Evolutionary conservation across 1,139 yeast species (phyloP), one percentile per base, ranked within the genome.

Genomic region (Yamadazyma atmosphaerica): DNA sequence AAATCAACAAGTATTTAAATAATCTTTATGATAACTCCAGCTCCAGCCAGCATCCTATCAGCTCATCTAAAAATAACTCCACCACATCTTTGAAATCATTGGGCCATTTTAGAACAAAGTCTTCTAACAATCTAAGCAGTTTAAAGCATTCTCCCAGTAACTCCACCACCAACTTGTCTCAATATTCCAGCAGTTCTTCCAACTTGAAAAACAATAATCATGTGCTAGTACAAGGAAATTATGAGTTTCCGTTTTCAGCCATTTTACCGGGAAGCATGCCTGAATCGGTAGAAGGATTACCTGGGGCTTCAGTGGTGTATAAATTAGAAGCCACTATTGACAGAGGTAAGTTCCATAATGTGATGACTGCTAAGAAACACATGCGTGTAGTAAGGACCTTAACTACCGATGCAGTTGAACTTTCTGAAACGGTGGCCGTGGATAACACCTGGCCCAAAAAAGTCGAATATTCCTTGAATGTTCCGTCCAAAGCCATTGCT

Each of bases 371-470:
- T 18, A 82, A 79, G 50, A 86, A 82, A 51, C 90, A 83, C 53
- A 49, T 94, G 9, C 76, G 96, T 43, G 83, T 94, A 11, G 79
- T 92, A n/a, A 74, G 98, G 49, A 92, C 98, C 0, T 64, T 90
- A 41, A 83, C 96, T 0, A 78, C 95, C 1, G 98, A 90, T 60
- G 79, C 95, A 0, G 77, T 87, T 1, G 98, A 94, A 55, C 68
- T 90, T 32, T 76, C 94, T 0, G 98, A 92, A 61, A 88, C 98
- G 0, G 86, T 89, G 49, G 89, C 96, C 0, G 95, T 92, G 16
- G 96, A 89, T 55, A 92, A 92, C 58, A 83, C 92, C 0, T 94
- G 99, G 99, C 98, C 98, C 2, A 70, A 79, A 34, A 92, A 92
- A 59, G 87, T 92, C 34, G 98, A 94, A 53, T 92, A 92, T 60